Conservation (phyloP, 1,284 basidiomycete species). For the Amylostereum areolatum region DNA sequence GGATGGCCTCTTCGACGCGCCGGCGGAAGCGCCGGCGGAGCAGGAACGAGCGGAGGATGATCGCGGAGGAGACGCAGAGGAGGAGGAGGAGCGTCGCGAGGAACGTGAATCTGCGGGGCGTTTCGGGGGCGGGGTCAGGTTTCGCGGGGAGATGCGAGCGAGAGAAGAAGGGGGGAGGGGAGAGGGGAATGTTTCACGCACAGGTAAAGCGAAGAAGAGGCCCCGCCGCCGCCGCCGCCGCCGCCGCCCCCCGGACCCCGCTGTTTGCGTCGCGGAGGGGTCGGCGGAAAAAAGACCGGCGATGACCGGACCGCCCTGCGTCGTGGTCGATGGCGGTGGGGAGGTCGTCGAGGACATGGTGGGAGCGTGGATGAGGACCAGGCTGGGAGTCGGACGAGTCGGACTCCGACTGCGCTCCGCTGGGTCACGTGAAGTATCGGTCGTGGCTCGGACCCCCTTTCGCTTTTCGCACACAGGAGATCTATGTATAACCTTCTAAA, state of each 20-base stretch:
- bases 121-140: too few species aligned
- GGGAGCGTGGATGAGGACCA: too few species aligned
- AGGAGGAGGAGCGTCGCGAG: constrained; percentile 64
- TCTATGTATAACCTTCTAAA: too few species aligned
- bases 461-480: too few species aligned
- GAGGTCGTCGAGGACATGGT: neutral
- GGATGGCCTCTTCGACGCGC: constrained; percentile 43
- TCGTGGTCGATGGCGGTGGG: neutral
- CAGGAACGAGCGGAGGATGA: constrained; percentile 57
- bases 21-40: constrained; percentile 53
- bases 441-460: too few species aligned
- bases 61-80: constrained; percentile 54
- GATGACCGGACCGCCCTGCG: neutral
- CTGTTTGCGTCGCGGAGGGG: too few species aligned
- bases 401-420: too few species aligned
- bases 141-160: too few species aligned
- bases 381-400: too few species aligned
- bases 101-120: constrained; percentile 56
- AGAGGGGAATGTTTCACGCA: constrained; percentile 13
- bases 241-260: neutral
- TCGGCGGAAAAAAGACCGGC: too few species aligned
- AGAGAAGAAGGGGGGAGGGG: too few species aligned
- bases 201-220: constrained; percentile 20
- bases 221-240: neutral
- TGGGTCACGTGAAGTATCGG: too few species aligned